Evolutionary conservation across 805 yeast genomes (phyloP).

Genomic region (Kazachstania africana): DNA sequence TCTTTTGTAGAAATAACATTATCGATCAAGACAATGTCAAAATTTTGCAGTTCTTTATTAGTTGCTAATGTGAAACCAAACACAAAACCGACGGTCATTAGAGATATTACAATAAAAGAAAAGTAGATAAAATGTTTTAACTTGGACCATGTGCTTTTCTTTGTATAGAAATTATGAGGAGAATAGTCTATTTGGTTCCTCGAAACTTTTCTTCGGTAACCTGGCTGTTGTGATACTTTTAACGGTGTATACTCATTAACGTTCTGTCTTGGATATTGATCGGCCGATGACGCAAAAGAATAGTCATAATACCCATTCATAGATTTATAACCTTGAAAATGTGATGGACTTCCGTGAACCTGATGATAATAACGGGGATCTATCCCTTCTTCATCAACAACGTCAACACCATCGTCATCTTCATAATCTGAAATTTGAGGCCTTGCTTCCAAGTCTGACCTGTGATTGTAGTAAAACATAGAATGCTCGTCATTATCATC

Average conservation of each 20-base stretch:
- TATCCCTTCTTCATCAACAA: conserved; percentile 4
- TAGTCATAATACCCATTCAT: conserved; percentile 2
- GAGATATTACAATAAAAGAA: conserved; percentile 28
- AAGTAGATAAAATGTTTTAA: conserved; percentile 28
- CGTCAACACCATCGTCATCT: conserved; percentile 13
- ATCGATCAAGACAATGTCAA: conserved; percentile 47
- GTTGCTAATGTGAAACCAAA: conserved; percentile 80
- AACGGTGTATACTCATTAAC: conserved; percentile 17
- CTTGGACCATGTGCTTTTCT: conserved; percentile 21
- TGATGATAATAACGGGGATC: conserved; percentile 1
- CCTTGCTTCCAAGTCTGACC: conserved; percentile 21
- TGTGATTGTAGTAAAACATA: conserved; percentile 25
- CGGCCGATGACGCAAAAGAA: not conserved
- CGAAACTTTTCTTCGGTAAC: conserved; percentile 8
- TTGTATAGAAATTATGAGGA: conserved; percentile 37
- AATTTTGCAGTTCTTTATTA: conserved; percentile 66
- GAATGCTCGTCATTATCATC: conserved; percentile 23
- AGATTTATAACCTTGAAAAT: not conserved
- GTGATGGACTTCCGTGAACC: not conserved
- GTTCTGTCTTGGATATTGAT: not conserved
- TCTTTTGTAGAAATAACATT: conserved; percentile 73
- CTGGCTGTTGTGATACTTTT: conserved; percentile 1
- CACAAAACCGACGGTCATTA: conserved; percentile 64
- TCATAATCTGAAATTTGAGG: conserved; percentile 25
- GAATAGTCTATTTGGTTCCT: conserved; percentile 26